Base-by-base conservation (phyloP, 768 basidiomycete species). In the Mycena epipterygia region DNA sequence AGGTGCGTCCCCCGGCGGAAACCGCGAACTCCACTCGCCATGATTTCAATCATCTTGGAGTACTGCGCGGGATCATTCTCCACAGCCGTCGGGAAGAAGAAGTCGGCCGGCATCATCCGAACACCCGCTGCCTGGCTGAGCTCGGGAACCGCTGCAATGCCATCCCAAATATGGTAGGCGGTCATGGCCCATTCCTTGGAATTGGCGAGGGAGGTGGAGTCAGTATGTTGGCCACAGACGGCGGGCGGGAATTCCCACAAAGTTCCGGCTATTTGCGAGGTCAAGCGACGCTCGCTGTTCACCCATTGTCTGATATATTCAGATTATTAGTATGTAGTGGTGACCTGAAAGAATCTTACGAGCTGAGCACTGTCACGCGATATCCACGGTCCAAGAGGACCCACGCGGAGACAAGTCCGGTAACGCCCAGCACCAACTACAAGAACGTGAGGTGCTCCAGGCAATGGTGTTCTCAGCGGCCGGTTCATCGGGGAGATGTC, bases 191-290 rank as follows among this genome's bases (percentile, higher is more conserved):
- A 83, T 23, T 73, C 53, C 49, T 81, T 81, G 14, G 82, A 81
- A 52, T 79, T 77, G 17, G 65, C 70, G 13, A 83, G 74, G 11
- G 81, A 83, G 57, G 78, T 76, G n/a, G 73, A 65, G 74, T 82
- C 81, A 6, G 81, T 81, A 72, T 83, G 82, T 42, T 79, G 74
- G 51, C 82, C 82, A 67, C 82, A 83, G 23, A 83, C 82, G 4
- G 82, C 82, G 21, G 82, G 82, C 1, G 82, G 82, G 70, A 77
- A 82, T 64, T 83, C 82, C 82, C 82, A 83, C 25, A 79, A 79
- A 17, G 58, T 48, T 23, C 56, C 52, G 58, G 37, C 51, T 41
- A 42, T 67, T 48, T 65, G 65, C 2, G 73, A 52, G 53, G 19
- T 42, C 19, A 48, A 44, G 46, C 23, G 66, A 16, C 27, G 53